Evolutionary conservation across 2,329 filamentous ascomycete genomes (phyloP), one percentile per base, ranked within the genome.

Genomic region (Sclerotinia borealis): DNA sequence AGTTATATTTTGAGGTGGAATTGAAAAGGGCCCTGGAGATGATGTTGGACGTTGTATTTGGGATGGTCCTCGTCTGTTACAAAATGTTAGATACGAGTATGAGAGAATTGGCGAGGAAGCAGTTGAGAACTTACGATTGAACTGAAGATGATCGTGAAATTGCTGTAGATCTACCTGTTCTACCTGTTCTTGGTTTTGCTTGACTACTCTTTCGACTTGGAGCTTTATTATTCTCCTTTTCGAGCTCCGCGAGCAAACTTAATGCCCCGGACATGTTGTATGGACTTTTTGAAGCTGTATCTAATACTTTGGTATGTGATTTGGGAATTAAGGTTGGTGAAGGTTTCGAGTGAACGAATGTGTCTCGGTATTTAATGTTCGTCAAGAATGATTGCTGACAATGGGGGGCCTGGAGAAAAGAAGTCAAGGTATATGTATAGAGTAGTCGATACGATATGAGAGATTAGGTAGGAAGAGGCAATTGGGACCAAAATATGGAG

Each of bases 61-160:
- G 10, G 60, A 55, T 29, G 51, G 39, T 61, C 36, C 36, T 15
- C 37, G 37, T 19, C 59, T 61, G n/a, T 22, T n/a, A 4, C 36
- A 7, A 17, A 7, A 22, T 19, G 43, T 59, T 29, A 41, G 59
- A 22, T 37, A 55, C 15, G 6, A 27, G 4, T 19, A 22, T 22
- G 27, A 25, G 31, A 29, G 11, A 10, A 25, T 19, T 6, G 19
- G 15, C 15, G n/a, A 22, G 22, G 10, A 47, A 15, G 4, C 4
- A n/a, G 3, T 27, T 29, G 15, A 11, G 13, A 34, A 61, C 59
- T 52, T 47, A 61, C 59, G 59, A 61, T 55, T 55, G 49, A 51
- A 55, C 39, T 10, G 59, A 61, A n/a, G 48, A 61, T 27, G 59
- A 61, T 47, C 49, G 37, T 17, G 59, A 61, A n/a, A 43, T 34